These are phyloP conservation scores for Salisapilia sapeloensis DNA, from an alignment of 352 stramenopile species.

Conservation along the genomic window DNA sequence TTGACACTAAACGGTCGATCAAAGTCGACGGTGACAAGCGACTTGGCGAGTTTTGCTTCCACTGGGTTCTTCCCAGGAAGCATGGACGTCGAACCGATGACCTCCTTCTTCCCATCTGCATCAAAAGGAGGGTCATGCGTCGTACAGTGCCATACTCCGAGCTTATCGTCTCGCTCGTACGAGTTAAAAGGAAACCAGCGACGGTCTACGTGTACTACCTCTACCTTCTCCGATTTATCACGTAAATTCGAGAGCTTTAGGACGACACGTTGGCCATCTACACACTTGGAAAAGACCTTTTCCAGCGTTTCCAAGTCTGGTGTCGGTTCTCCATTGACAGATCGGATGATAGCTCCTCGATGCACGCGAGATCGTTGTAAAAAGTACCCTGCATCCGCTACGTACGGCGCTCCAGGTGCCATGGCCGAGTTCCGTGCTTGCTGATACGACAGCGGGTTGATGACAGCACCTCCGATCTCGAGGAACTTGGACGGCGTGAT, in stretches of 20 bases:
- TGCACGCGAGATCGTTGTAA: conserved; percentile 75
- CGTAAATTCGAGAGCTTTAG: conserved; percentile 71
- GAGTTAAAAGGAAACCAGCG: conserved; percentile 86
- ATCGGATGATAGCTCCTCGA: conserved; percentile 74
- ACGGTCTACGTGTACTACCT: conserved; percentile 78
- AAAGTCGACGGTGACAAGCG: conserved; percentile 73
- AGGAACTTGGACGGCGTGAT: conserved; percentile 76
- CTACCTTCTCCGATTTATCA: conserved; percentile 63
- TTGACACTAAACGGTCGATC: conserved; percentile 77
- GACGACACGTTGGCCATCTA: conserved; percentile 66
- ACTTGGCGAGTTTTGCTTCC: conserved; percentile 68
- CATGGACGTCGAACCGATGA: conserved; percentile 61
- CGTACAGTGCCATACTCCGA: conserved; percentile 67
- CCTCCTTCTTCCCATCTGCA: conserved; percentile 3
- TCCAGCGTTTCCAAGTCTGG: conserved; percentile 74
- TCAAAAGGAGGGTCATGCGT: too few relatives aligned
- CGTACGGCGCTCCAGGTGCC: conserved; percentile 47
- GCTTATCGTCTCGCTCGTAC: conserved; percentile 57
- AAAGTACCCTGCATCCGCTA: conserved; percentile 81
- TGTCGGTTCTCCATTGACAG: conserved; percentile 70
- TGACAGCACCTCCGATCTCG: conserved; percentile 73
- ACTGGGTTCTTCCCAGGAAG: conserved; percentile 68
- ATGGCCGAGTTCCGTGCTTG: conserved; percentile 78
- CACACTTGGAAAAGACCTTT: conserved; percentile 50
- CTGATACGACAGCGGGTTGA: conserved; percentile 83